Evolutionary conservation across 75 land plant species (phyloP).

Genomic region (Pinus taeda): DNA sequence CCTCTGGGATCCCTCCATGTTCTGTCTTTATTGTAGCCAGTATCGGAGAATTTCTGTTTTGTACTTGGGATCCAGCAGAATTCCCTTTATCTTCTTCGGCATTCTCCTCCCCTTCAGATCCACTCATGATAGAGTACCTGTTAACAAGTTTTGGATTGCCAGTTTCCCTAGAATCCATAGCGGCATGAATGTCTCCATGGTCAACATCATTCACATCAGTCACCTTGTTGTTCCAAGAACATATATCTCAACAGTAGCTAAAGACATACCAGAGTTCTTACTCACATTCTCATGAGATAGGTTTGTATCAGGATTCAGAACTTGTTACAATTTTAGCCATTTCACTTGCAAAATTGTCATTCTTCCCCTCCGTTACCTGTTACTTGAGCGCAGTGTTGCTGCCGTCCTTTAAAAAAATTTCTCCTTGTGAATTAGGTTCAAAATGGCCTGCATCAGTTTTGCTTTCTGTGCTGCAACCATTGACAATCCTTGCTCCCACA

Average conservation of each 20-base stretch:
- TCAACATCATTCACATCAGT: slow-evolving; percentile 4
- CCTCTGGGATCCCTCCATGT: too few species aligned
- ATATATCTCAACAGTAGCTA: slow-evolving; percentile 15
- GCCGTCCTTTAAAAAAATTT: not conserved
- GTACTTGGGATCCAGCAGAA: too few species aligned
- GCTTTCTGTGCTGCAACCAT: not conserved
- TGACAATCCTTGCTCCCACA: not conserved
- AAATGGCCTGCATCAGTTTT: not conserved
- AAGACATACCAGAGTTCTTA: not conserved
- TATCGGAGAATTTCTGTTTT: too few species aligned
- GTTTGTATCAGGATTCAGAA: not conserved
- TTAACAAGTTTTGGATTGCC: not conserved
- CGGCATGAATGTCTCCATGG: slow-evolving; percentile 5
- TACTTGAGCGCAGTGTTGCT: slow-evolving; percentile 15
- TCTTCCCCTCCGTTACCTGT: slow-evolving; percentile 35
- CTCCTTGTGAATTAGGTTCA: not conserved
- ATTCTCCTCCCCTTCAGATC: slow-evolving; percentile 62
- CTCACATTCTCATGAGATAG: not conserved
- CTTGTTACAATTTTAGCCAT: not conserved
- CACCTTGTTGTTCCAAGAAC: not conserved
- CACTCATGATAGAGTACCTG: not conserved
- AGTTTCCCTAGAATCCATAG: slow-evolving; percentile 5
- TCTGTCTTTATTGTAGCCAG: too few species aligned
- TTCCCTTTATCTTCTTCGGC: not conserved
- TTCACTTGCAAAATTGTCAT: slow-evolving; percentile 10